Evolutionary conservation across 2,329 filamentous ascomycete genomes (phyloP).

Genomic region (Fusarium mundagurra): DNA sequence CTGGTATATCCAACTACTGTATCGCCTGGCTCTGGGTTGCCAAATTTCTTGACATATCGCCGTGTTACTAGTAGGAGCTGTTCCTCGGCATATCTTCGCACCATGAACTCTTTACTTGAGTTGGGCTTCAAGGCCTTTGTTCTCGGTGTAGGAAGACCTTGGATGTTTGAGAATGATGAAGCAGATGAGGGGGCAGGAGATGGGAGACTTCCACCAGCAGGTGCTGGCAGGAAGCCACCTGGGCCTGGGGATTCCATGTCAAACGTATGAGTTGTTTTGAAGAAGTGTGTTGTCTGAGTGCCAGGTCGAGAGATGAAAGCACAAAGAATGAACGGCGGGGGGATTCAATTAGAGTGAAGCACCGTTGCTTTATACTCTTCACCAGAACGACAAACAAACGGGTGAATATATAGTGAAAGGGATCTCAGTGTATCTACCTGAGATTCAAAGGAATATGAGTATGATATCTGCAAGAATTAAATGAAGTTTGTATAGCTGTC

Average conservation of each 20-base stretch:
- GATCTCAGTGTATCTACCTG: not conserved
- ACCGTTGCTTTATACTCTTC: not conserved
- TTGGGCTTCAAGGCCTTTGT: constrained; percentile 62
- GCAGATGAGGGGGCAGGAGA: constrained; percentile 64
- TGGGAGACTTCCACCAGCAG: constrained; percentile 54
- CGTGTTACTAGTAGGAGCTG: constrained; percentile 64
- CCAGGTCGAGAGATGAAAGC: not conserved
- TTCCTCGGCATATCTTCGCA: constrained; percentile 66
- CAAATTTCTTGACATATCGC: constrained; percentile 69
- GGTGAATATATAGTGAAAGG: not conserved
- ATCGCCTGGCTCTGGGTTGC: constrained; percentile 56
- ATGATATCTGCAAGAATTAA: not conserved
- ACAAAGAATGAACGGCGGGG: not conserved
- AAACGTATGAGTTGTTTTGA: not conserved
- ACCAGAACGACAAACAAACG: not conserved
- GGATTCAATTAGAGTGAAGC: not conserved
- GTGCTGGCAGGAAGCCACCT: constrained; percentile 63
- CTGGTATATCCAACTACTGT: constrained; percentile 63
- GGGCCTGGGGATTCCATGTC: constrained; percentile 40
- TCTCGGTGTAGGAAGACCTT: constrained; percentile 65
- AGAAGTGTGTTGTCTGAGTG: not conserved
- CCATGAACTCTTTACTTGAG: constrained; percentile 68
- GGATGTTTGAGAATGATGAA: constrained; percentile 53
- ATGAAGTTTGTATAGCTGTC: not conserved
- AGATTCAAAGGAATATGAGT: not conserved